A percentile compares a stretch with the other conserved stretches of the same genome.
Evolutionary conservation across 345 rosid species (phyloP).

Genomic region (Xanthoceras sorbifolium): DNA sequence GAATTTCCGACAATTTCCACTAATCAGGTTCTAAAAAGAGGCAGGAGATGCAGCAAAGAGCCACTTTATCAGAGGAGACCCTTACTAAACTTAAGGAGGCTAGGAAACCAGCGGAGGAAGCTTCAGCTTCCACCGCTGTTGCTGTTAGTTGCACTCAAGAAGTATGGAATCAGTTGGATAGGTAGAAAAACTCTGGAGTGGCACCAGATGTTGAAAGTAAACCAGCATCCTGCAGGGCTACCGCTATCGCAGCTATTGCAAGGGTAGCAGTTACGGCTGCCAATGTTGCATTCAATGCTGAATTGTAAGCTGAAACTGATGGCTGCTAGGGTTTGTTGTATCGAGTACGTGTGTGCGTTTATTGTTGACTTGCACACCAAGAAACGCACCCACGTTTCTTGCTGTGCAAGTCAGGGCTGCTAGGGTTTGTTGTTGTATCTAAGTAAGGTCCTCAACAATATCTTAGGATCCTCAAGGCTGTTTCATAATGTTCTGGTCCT

Average conservation of each 20-base stretch:
- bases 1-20: slow-evolving; percentile 36
- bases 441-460: too few relatives aligned
- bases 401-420: too few relatives aligned
- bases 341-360: too few relatives aligned
- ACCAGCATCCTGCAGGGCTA: slow-evolving; percentile 78
- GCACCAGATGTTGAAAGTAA: slow-evolving; percentile 60
- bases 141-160: slow-evolving; percentile 72
- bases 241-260: slow-evolving; percentile 94
- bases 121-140: slow-evolving; percentile 72
- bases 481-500: too few relatives aligned
- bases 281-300: slow-evolving; percentile 90
- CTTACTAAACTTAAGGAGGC: slow-evolving; percentile 69
- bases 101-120: slow-evolving; percentile 74
- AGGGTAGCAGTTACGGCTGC: slow-evolving; percentile 98
- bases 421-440: too few relatives aligned
- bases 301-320: slow-evolving; percentile 86
- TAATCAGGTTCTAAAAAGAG: slow-evolving; percentile 42
- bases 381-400: too few relatives aligned
- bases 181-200: slow-evolving; percentile 56
- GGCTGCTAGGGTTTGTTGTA: too few relatives aligned
- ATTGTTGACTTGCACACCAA: too few relatives aligned
- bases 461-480: too few relatives aligned
- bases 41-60: slow-evolving; percentile 40
- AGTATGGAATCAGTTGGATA: slow-evolving; percentile 73
- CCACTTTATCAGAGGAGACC: slow-evolving; percentile 61